Evolutionary conservation across 169 alveolate genomes (phyloP).

Genomic region (Plasmodium chabaudi): DNA sequence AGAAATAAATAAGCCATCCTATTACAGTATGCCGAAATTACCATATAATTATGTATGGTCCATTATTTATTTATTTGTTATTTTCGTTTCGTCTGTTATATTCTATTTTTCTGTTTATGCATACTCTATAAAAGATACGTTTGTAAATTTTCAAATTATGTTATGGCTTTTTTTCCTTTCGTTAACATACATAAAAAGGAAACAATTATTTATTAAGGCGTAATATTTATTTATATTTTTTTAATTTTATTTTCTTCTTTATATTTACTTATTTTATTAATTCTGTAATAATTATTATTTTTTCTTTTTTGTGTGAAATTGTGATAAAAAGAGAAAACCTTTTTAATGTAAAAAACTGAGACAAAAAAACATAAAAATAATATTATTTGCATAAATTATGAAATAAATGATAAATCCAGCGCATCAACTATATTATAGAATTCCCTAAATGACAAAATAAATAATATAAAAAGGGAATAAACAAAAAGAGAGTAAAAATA

Average conservation of each 20-base stretch:
- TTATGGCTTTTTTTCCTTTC: slow-evolving; percentile 69
- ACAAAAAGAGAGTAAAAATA: too few relatives aligned
- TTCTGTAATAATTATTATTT: background rate
- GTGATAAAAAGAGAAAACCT: background rate
- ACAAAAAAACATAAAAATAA: slow-evolving; percentile 5
- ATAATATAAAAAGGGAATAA: too few relatives aligned
- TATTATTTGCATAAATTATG: background rate
- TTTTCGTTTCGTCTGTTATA: slow-evolving; percentile 65
- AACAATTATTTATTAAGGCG: slow-evolving; percentile 50
- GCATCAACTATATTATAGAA: too few relatives aligned
- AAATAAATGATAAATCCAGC: background rate
- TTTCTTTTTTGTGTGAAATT: slow-evolving; percentile 21
- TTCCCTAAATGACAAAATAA: too few relatives aligned
- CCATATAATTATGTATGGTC: slow-evolving; percentile 68
- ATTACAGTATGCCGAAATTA: slow-evolving; percentile 25
- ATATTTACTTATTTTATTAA: background rate
- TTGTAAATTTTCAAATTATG: slow-evolving; percentile 54
- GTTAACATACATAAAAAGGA: slow-evolving; percentile 52
- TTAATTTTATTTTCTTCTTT: background rate
- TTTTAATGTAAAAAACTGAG: slow-evolving; percentile 1
- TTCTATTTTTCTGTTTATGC: slow-evolving; percentile 65
- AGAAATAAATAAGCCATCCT: slow-evolving; percentile 70
- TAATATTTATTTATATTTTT: slow-evolving; percentile 10
- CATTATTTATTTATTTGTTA: slow-evolving; percentile 55
- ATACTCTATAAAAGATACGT: slow-evolving; percentile 57